Conservation (phyloP, 2,329 filamentous ascomycete genomes). For the Elsinoe fawcettii region DNA sequence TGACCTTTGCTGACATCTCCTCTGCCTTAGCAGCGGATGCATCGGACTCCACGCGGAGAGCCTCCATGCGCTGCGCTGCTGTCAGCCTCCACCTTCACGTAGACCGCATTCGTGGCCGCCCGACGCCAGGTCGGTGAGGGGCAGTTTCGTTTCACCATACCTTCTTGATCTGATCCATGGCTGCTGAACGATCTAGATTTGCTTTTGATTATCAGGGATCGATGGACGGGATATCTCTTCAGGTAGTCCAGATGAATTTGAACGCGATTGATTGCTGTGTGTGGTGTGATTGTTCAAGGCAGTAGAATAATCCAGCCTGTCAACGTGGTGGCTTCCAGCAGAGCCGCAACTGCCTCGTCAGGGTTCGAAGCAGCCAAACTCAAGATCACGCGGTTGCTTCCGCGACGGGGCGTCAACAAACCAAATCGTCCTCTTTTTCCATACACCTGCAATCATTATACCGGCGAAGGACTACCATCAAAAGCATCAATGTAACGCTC, state of each 20-base stretch:
- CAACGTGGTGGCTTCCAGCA: slow-evolving; percentile 13
- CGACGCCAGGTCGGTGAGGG: slow-evolving; percentile 24
- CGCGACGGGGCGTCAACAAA: slow-evolving; percentile 15
- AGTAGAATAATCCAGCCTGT: slow-evolving; percentile 10
- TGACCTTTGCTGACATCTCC: slow-evolving; percentile 80
- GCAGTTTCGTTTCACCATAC: slow-evolving; percentile 26
- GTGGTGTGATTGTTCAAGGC: slow-evolving; percentile 4
- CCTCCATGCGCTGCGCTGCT: slow-evolving; percentile 72
- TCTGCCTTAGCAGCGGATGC: slow-evolving; percentile 73
- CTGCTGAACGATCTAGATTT: slow-evolving; percentile 18
- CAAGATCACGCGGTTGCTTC: slow-evolving; percentile 14
- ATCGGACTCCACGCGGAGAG: slow-evolving; percentile 89
- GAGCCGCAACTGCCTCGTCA: slow-evolving; percentile 13
- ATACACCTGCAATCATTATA: not conserved
- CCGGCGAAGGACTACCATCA: not conserved
- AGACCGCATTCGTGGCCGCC: slow-evolving; percentile 18
- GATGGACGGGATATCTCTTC: not conserved
- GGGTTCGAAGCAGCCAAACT: not conserved
- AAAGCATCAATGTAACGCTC: slow-evolving; percentile 5
- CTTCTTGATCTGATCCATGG: slow-evolving; percentile 39
- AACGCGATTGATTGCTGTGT: not conserved
- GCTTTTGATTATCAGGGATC: not conserved
- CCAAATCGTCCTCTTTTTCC: not conserved
- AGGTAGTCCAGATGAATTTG: slow-evolving; percentile 4
- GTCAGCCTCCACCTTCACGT: slow-evolving; percentile 18